Evolutionary conservation across 164 flowering plant genomes (phyloP), one percentile per base, ranked within the genome.

Genomic region (Sedum album): DNA sequence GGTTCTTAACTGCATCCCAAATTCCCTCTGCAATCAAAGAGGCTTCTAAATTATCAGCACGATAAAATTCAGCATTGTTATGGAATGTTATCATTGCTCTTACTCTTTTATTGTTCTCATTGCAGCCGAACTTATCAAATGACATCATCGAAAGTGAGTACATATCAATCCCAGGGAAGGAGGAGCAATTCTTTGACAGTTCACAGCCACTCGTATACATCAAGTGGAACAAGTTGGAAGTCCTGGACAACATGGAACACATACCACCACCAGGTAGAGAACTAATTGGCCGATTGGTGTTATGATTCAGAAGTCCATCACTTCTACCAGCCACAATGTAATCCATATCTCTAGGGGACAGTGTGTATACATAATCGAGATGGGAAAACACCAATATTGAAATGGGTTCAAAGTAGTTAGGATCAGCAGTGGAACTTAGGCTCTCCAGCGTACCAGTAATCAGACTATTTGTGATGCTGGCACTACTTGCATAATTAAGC

Each of bases 1-100:
- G 72, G 57, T 76, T 81, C 55, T 65, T 80, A 69, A 68, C 72
- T 14, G 23, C 78, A 74, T 86, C 81, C 90, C 89, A 89, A 1
- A 68, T 42, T 41, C 89, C 96, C 71, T 87, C 91, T 7, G 79
- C 88, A 36, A 86, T 76, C 68, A 84, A 66, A 4, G 84, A 71
- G 14, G 67, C 79, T 39, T 74, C 72, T 6, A 80, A 84, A 68
- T 70, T 73, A 14, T 82, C 74, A 31, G 74, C 42, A 0, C 39
- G 55, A 31, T 30, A 21, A 66, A 67, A 73, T 2, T 51, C 11
- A 21, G 6, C 60, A 20, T 9, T 49, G 25, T 49, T 23, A 9
- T 10, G 55, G 18, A 67, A 67, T 10, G 31, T 31, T 23, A 67
- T 17, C 61, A 49, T 10, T 25, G 57, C 44, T 67, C 57, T 28